phyloP scores from a whole-genome alignment of 2,329 filamentous ascomycete genomes.

The Keithomyces neogunnii region DNA sequence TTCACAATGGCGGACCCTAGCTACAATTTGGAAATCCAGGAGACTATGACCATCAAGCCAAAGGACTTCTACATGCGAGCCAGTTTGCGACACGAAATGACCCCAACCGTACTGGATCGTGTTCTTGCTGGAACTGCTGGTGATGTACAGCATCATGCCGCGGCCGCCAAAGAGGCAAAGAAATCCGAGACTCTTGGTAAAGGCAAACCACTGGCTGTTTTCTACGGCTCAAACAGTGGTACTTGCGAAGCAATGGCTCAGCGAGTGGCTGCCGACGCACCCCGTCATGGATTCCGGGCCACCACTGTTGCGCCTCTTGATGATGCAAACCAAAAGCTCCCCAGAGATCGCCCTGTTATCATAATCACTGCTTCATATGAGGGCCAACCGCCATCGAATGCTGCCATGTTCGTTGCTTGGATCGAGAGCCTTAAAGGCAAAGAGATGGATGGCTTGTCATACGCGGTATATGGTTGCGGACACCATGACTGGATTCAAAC shows the following conservation, averaged over 20 bases:
- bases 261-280: conserved; percentile 50
- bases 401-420: conserved; percentile 60
- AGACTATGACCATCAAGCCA: conserved; percentile 54
- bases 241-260: conserved; percentile 66
- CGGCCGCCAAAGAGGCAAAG: background rate
- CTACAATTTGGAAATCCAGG: conserved; percentile 47
- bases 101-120: conserved; percentile 36
- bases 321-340: conserved; percentile 49
- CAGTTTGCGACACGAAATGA: conserved; percentile 39
- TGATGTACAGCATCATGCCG: conserved; percentile 4
- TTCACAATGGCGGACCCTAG: conserved; percentile 52
- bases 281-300: conserved; percentile 49
- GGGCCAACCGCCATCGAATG: conserved; percentile 66
- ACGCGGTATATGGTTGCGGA: conserved; percentile 64
- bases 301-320: conserved; percentile 49
- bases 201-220: conserved; percentile 49
- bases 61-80: conserved; percentile 56
- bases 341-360: conserved; percentile 52
- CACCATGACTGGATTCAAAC: conserved; percentile 49
- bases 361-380: conserved; percentile 67
- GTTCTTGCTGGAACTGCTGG: conserved; percentile 28
- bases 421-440: conserved; percentile 43
- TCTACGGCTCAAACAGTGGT: conserved; percentile 67
- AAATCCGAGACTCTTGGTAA: background rate
- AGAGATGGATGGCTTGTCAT: conserved; percentile 48